Evolutionary conservation across 176 grass and related monocot species (phyloP), one percentile per base, ranked within the genome.

Genomic region (Tuctoria greenei): DNA sequence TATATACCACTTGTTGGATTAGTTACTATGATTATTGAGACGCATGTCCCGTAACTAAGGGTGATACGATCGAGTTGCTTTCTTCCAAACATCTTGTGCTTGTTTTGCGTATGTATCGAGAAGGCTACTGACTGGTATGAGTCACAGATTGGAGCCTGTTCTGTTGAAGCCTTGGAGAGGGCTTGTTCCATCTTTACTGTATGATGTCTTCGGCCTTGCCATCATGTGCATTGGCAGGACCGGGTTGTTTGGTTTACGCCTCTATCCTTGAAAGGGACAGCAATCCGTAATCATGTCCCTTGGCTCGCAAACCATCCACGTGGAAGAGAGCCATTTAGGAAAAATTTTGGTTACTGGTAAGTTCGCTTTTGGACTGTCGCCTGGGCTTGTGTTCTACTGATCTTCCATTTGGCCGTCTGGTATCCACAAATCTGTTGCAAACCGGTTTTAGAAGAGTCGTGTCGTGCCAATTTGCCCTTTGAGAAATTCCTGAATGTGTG

Each of bases 221-320:
- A 67, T 70, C 77, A 63, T 88, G 86, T 88, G 80, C 80, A 36
- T 67, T 46, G 81, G 55, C 80, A 79, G 62, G 75, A 69, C 3
- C 57, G 61, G 47, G 41, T 69, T 83, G 74, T 78, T 78, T 56
- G 68, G 62, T 79, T 27, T 7, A 14, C 74, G 69, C 74, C 63
- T 27, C 62, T 21, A 63, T 79, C 80, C 38, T 10, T 18, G 86
- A 88, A 52, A 79, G 74, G 75, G 86, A 88, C 80, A 61, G 4
- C 36, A 39, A 74, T 14, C 20, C 86, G 77, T 77, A 40, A 82
- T 63, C 27, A 47, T 88, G 86, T 36, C 56, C 52, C 75, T 83
- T 4, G 3, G 21, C 0, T 27, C 28, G 54, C n/a, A 79, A 79
- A 43, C 86, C 69, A 72, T 79, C 86, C 86, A 88, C 69, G 81